These are phyloP conservation scores for Sicyos edulis DNA, from an alignment of 306 rosid genomes.

Conservation along the genomic window DNA sequence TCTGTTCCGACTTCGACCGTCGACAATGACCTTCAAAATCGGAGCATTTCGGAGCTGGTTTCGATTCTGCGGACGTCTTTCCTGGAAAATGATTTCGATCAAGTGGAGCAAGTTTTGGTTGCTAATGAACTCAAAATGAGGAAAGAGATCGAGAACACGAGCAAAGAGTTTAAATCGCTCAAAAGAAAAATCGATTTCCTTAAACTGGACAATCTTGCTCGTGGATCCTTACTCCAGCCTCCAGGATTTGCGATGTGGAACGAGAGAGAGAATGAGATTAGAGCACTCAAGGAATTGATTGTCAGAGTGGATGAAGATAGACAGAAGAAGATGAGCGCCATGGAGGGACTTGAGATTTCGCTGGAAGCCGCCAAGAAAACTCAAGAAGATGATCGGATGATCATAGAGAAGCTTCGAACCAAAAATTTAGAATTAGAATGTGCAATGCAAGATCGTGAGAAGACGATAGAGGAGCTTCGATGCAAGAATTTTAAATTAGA, in stretches of 20 bases:
- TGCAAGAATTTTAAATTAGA: background rate
- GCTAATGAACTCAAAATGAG: slow-evolving; percentile 18
- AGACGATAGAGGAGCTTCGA: background rate
- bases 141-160: slow-evolving; percentile 17
- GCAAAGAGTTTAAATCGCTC: background rate
- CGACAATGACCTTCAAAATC: background rate
- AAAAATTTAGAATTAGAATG: slow-evolving; percentile 19
- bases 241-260: background rate
- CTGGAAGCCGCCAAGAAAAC: slow-evolving; percentile 16
- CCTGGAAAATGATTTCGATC: slow-evolving; percentile 4
- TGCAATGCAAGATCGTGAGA: background rate
- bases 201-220: background rate
- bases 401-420: background rate
- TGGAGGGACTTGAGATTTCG: slow-evolving; percentile 15
- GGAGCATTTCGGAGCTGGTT: slow-evolving; percentile 26
- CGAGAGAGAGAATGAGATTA: background rate
- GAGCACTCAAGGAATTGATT: background rate
- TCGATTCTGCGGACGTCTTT: slow-evolving; percentile 17
- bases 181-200: background rate
- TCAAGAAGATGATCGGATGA: background rate
- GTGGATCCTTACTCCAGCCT: background rate
- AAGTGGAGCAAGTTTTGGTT: slow-evolving; percentile 21
- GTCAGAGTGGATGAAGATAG: background rate
- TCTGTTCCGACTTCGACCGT: background rate
- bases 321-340: background rate